phyloP scores from a whole-genome alignment of 2,329 filamentous ascomycete species.

The Epichloe aotearoae region DNA sequence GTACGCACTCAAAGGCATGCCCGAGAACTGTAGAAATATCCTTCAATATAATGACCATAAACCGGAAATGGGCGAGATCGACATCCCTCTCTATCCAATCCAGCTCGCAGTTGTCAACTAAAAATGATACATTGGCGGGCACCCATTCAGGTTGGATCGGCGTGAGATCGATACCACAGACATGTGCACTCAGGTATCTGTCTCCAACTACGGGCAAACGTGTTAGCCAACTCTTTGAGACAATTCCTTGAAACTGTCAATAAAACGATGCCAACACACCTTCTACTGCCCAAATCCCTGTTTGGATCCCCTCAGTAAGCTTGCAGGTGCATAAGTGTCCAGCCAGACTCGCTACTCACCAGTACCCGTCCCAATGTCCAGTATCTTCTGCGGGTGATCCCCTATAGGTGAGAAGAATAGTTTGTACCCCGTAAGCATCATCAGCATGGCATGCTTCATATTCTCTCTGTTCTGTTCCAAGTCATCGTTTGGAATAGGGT shows the following conservation, averaged over 20 bases:
- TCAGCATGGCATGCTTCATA: constrained; percentile 26
- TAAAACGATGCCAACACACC: neutral
- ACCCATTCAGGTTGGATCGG: constrained; percentile 28
- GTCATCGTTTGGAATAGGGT: constrained; percentile 27
- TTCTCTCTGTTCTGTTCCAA: constrained; percentile 25
- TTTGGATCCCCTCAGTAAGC: neutral
- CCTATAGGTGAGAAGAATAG: constrained; percentile 29
- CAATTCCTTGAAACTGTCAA: neutral
- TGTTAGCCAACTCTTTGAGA: neutral
- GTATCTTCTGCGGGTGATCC: constrained; percentile 19
- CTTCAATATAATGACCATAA: constrained; percentile 10
- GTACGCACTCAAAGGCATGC: constrained; percentile 11
- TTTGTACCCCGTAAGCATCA: constrained; percentile 20
- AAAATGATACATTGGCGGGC: constrained; percentile 26
- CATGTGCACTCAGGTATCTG: constrained; percentile 21
- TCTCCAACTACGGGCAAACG: constrained; percentile 8
- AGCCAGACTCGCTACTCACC: constrained; percentile 3
- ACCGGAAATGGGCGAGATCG: constrained; percentile 20
- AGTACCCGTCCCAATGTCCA: constrained; percentile 26
- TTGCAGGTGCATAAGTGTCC: neutral
- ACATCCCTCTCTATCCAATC: constrained; percentile 15
- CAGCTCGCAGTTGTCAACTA: constrained; percentile 22
- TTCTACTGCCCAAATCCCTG: constrained; percentile 9
- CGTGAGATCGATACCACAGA: constrained; percentile 25
- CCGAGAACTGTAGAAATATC: constrained; percentile 8